Evolutionary conservation across 208 protist species (phyloP).

Genomic region (Wallacemonas sp.): DNA sequence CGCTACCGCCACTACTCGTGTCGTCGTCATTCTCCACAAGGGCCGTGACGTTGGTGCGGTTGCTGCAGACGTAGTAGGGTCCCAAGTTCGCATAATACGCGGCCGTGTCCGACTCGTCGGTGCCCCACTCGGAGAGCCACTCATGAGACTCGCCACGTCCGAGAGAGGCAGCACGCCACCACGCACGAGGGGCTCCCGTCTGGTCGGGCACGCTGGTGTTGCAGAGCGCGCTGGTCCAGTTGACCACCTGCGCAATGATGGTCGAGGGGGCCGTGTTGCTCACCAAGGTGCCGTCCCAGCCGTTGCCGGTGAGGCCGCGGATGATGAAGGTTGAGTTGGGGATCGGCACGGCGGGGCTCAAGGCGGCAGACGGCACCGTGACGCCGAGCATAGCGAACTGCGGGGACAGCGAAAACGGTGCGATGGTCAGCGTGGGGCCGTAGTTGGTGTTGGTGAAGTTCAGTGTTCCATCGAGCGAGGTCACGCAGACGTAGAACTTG

Average conservation of each 20-base stretch:
- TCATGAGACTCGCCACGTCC: background rate
- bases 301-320: background rate
- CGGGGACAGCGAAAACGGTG: slow-evolving; percentile 12
- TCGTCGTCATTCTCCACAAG: background rate
- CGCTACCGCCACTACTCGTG: background rate
- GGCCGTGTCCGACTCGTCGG: background rate
- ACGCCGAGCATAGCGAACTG: slow-evolving; percentile 18
- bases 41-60: background rate
- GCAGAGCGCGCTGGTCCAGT: slow-evolving; percentile 11
- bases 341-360: background rate
- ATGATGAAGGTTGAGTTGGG: slow-evolving; percentile 12
- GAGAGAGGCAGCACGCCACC: background rate
- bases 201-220: background rate
- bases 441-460: slow-evolving; percentile 23
- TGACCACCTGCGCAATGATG: background rate
- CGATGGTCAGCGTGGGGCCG: slow-evolving; percentile 26
- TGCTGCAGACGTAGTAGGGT: slow-evolving; percentile 12
- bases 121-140: background rate
- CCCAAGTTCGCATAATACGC: slow-evolving; percentile 9
- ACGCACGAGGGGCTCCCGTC: background rate
- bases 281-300: slow-evolving; percentile 1
- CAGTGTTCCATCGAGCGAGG: slow-evolving; percentile 30
- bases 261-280: background rate
- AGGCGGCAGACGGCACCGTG: background rate
- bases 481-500: slow-evolving; percentile 33